Conservation (phyloP, 108 stramenopile species). For the Mayamaea pseudoterrestris region DNA sequence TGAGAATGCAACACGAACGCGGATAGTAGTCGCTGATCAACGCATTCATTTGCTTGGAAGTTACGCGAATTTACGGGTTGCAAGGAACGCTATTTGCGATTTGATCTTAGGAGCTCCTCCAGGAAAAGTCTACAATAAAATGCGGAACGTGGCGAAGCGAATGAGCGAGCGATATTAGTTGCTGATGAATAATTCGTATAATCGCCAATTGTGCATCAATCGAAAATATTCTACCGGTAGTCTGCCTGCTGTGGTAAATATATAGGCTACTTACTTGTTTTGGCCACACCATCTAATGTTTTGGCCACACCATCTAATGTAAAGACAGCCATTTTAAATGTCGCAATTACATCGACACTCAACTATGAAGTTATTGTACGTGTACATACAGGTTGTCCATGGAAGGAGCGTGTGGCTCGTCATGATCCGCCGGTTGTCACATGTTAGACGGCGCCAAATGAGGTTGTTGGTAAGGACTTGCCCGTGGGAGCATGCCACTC, state of each 20-base stretch:
- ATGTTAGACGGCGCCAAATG: background rate
- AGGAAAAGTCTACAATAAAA: conserved; percentile 99
- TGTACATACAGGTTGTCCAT: no score
- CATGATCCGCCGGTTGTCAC: no score
- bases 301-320: no score
- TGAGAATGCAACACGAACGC: conserved; percentile 97
- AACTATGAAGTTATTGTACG: no score
- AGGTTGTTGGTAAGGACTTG: background rate
- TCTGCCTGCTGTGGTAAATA: no score
- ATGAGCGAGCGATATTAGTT: conserved; percentile 92
- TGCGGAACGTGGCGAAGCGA: conserved; percentile 95
- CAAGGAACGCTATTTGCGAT: conserved; percentile 97
- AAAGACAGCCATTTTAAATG: no score
- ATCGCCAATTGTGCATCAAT: no score
- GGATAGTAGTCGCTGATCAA: conserved; percentile 95
- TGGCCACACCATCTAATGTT: no score
- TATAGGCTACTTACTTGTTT: no score
- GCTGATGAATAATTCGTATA: background rate
- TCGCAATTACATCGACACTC: no score
- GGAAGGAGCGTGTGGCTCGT: no score
- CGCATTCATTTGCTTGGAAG: conserved; percentile 93
- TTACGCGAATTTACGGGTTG: conserved; percentile 92
- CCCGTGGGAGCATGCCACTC: background rate
- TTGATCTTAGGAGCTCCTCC: conserved; percentile 98
- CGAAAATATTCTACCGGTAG: no score